These are phyloP conservation scores for Thelonectria blattea DNA, from an alignment of 2,329 filamentous ascomycete species.

Conservation along the genomic window DNA sequence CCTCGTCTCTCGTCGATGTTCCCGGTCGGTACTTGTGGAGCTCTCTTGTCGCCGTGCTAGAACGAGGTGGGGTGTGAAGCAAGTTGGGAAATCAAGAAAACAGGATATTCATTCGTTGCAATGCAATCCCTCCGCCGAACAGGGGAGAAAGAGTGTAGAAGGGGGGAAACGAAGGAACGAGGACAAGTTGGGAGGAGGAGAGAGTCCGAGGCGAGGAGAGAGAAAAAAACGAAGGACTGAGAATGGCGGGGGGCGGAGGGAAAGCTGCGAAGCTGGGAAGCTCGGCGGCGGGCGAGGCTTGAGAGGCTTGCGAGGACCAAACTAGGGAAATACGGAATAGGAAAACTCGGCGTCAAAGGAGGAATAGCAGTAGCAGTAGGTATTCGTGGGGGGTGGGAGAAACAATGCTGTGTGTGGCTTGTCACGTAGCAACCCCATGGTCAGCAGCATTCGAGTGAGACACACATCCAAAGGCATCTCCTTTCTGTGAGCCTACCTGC, in stretches of 20 bases:
- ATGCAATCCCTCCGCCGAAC: neutral
- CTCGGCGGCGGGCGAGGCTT: neutral
- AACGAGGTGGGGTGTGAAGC: neutral
- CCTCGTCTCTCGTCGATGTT: conserved; percentile 12
- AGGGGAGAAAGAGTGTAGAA: neutral
- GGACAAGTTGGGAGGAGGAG: neutral
- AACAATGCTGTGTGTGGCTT: neutral
- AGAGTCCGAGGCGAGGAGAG: neutral
- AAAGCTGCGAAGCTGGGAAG: conserved; percentile 8
- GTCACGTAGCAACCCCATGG: neutral
- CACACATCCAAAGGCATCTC: neutral
- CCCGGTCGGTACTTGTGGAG: conserved; percentile 31
- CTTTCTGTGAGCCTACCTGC: neutral
- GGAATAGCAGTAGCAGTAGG: conserved; percentile 3
- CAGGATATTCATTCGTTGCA: neutral
- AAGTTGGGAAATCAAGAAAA: neutral
- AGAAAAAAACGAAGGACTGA: neutral
- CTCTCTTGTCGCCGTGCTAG: conserved; percentile 16
- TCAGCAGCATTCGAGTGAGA: neutral
- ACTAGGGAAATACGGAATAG: conserved; percentile 10
- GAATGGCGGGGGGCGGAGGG: conserved; percentile 2
- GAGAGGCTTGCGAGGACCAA: neutral
- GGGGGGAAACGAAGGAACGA: neutral
- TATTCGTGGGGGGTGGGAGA: neutral
- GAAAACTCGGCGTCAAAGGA: conserved; percentile 2